Percentiles rank a stretch among this genome's conserved stretches.
These are phyloP conservation scores for Phytopythium vexans DNA, from an alignment of 352 stramenopile species.

Conservation along the genomic window DNA sequence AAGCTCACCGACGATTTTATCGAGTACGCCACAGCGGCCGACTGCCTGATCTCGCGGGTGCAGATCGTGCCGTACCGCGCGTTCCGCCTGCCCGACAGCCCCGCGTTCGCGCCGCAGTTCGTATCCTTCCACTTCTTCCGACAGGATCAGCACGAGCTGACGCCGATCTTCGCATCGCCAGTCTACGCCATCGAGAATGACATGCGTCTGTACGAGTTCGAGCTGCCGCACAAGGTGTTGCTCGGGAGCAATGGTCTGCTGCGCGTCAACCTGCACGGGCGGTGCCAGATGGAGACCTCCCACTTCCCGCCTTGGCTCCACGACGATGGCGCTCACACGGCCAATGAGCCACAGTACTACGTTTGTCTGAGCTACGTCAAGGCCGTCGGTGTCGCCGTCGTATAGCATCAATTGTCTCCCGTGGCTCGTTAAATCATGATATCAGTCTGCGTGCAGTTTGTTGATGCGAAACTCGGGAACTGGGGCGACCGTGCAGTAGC, in stretches of 20 bases:
- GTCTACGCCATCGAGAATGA: slow-evolving; percentile 61
- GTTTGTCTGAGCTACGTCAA: slow-evolving; percentile 80
- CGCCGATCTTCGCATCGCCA: slow-evolving; percentile 53
- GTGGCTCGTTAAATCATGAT: too few species aligned
- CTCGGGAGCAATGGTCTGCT: slow-evolving; percentile 38
- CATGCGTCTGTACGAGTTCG: slow-evolving; percentile 68
- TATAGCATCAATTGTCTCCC: too few species aligned
- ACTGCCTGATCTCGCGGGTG: slow-evolving; percentile 56
- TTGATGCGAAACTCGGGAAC: too few species aligned
- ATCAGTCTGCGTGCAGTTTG: too few species aligned
- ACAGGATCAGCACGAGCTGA: slow-evolving; percentile 9
- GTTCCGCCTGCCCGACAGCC: slow-evolving; percentile 73
- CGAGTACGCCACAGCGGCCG: slow-evolving; percentile 56
- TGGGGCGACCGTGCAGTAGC: too few species aligned
- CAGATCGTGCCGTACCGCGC: slow-evolving; percentile 78
- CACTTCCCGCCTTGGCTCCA: slow-evolving; percentile 33
- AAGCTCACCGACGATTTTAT: slow-evolving; percentile 68
- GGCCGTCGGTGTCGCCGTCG: slow-evolving; percentile 8
- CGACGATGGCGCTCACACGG: slow-evolving; percentile 22
- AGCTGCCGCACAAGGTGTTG: slow-evolving; percentile 45
- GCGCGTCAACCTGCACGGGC: slow-evolving; percentile 58
- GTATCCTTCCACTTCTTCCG: slow-evolving; percentile 75
- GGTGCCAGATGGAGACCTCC: slow-evolving; percentile 73
- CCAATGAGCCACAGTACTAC: slow-evolving; percentile 69
- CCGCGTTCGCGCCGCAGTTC: slow-evolving; percentile 66